phyloP scores from a whole-genome alignment of 2,329 filamentous ascomycete genomes.

The Botrytis sinoallii region DNA sequence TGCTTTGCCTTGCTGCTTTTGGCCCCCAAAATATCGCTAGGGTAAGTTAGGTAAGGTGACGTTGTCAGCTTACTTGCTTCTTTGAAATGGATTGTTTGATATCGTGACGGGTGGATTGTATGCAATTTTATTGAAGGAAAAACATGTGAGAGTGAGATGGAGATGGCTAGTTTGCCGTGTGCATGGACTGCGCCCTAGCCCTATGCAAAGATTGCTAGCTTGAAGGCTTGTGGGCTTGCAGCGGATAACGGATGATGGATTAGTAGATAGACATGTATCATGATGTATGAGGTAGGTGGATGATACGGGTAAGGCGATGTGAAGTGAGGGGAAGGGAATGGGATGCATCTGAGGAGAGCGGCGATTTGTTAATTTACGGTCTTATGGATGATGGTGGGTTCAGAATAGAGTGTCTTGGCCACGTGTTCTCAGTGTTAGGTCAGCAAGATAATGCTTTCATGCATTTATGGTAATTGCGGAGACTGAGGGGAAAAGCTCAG shows the following conservation, averaged over 20 bases:
- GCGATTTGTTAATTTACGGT: neutral
- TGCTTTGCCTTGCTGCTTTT: neutral
- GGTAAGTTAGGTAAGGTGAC: neutral
- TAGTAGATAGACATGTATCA: too few relatives aligned
- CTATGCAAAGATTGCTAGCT: neutral
- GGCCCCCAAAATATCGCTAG: neutral
- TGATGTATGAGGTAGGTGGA: neutral
- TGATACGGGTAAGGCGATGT: neutral
- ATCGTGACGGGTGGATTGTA: neutral
- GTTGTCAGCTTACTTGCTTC: neutral
- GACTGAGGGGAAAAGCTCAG: neutral
- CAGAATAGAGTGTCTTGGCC: neutral
- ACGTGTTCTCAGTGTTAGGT: neutral
- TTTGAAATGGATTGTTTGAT: neutral
- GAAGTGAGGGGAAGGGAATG: neutral
- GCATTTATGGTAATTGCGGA: neutral
- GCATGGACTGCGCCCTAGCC: constrained; percentile 2
- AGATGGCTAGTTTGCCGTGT: neutral
- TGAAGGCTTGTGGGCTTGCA: neutral
- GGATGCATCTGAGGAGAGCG: neutral
- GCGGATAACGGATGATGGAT: neutral
- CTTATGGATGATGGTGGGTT: neutral
- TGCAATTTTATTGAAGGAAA: neutral
- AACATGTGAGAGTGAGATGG: neutral
- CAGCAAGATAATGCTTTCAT: neutral